A percentile compares a stretch with the other conserved stretches of the same genome.
These are phyloP conservation scores for Exophiala sp. DNA, from an alignment of 2,329 filamentous ascomycete species.

Conservation along the genomic window DNA sequence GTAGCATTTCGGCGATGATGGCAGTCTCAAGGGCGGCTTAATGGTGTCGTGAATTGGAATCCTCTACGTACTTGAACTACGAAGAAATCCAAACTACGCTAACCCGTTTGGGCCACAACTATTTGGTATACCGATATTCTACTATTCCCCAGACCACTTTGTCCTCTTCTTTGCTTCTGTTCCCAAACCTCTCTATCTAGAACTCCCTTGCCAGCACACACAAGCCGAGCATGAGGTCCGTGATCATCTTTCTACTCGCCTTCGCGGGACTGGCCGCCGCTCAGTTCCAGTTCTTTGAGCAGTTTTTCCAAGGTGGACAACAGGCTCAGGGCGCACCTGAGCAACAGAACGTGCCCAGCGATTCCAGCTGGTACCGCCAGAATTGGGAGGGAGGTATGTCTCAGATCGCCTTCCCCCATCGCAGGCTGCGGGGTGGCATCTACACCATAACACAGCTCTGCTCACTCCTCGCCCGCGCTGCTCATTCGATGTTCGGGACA, in stretches of 20 bases:
- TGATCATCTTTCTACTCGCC: slow-evolving; percentile 46
- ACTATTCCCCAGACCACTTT: neutral
- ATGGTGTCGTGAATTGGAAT: neutral
- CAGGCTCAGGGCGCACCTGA: slow-evolving; percentile 54
- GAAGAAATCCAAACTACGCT: slow-evolving; percentile 1
- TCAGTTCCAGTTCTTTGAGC: slow-evolving; percentile 96
- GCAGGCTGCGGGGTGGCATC: too few species aligned
- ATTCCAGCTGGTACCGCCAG: slow-evolving; percentile 71
- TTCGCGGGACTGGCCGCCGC: slow-evolving; percentile 56
- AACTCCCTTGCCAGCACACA: too few species aligned
- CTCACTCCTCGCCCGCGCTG: too few species aligned
- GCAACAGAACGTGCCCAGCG: slow-evolving; percentile 75
- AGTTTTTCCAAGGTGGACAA: slow-evolving; percentile 68
- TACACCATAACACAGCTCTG: too few species aligned
- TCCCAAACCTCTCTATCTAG: slow-evolving; percentile 19
- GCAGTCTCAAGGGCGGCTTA: neutral
- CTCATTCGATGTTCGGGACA: neutral
- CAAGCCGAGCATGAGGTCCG: slow-evolving; percentile 20
- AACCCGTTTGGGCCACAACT: slow-evolving; percentile 1
- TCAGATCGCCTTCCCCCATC: neutral
- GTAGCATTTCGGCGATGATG: slow-evolving; percentile 34
- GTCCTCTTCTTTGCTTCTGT: neutral
- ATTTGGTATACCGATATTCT: neutral
- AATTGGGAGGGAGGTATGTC: slow-evolving; percentile 50
- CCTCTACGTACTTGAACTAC: too few species aligned